phyloP scores from a whole-genome alignment of 495 filamentous ascomycete species.

The Penicillium diatomitis region DNA sequence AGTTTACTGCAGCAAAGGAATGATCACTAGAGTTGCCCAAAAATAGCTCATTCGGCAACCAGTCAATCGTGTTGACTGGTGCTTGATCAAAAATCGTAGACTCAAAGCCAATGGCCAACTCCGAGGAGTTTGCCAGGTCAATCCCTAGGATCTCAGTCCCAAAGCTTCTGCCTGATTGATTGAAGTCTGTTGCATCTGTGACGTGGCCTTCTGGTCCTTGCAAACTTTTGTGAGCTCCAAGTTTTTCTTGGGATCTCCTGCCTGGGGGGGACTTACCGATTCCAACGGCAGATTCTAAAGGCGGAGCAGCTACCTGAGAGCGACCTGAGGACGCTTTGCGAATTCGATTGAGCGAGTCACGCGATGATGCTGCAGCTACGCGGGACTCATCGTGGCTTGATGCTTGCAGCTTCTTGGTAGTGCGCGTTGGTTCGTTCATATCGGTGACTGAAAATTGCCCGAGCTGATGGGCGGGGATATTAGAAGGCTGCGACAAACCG shows the following conservation, averaged over 20 bases:
- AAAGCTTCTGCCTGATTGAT: too few relatives aligned
- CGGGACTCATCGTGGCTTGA: too few relatives aligned
- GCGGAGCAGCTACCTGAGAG: too few relatives aligned
- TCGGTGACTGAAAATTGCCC: conserved; percentile 14
- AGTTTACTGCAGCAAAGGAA: conserved; percentile 1
- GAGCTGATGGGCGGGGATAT: conserved; percentile 9
- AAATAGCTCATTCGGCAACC: conserved; percentile 25
- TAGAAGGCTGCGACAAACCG: neutral
- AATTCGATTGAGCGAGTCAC: too few relatives aligned
- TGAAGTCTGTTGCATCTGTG: too few relatives aligned
- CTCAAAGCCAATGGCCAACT: conserved; percentile 16
- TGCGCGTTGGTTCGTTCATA: neutral
- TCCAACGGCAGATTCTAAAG: too few relatives aligned
- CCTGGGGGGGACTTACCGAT: too few relatives aligned
- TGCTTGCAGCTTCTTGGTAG: conserved; percentile 1
- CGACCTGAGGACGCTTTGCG: too few relatives aligned
- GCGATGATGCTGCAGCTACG: too few relatives aligned
- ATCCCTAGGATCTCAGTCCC: neutral
- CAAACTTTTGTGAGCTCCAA: too few relatives aligned
- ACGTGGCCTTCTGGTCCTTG: too few relatives aligned
- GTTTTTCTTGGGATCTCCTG: too few relatives aligned
- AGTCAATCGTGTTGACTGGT: conserved; percentile 27
- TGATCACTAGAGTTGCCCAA: conserved; percentile 6
- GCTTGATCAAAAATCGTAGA: conserved; percentile 19
- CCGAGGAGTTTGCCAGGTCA: conserved; percentile 13